Evolutionary conservation across 2,329 filamentous ascomycete species (phyloP).

Genomic region (Xylaria hypoxylon): DNA sequence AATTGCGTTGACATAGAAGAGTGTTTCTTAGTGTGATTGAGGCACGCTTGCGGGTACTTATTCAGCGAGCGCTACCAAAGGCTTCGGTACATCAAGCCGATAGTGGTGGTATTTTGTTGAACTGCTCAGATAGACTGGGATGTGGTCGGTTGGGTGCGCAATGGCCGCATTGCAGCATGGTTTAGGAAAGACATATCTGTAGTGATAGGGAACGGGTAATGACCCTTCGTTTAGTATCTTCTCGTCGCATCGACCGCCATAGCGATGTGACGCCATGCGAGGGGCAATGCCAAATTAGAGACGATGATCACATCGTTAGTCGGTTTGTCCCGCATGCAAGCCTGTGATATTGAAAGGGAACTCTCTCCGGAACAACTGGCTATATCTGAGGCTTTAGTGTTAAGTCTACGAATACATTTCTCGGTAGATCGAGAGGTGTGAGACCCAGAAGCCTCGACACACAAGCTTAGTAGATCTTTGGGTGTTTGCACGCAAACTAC

Average conservation of each 20-base stretch:
- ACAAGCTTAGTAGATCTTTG: too few species aligned
- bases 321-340: background rate
- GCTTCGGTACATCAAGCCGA: too few species aligned
- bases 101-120: background rate
- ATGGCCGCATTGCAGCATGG: constrained; percentile 6
- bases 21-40: too few species aligned
- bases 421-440: too few species aligned
- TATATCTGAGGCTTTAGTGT: background rate
- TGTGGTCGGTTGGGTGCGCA: background rate
- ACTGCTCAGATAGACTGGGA: background rate
- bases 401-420: background rate
- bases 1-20: too few species aligned
- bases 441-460: background rate
- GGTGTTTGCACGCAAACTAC: too few species aligned
- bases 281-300: background rate
- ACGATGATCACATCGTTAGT: background rate
- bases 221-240: background rate
- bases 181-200: background rate
- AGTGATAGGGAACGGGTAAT: background rate
- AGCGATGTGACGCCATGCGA: background rate
- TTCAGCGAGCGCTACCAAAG: too few species aligned
- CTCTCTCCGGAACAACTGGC: background rate
- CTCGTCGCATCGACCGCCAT: too few species aligned
- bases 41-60: too few species aligned
- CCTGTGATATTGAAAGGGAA: background rate